phyloP scores from a whole-genome alignment of 331 rosid genomes.

The Phaseolus coccineus region DNA sequence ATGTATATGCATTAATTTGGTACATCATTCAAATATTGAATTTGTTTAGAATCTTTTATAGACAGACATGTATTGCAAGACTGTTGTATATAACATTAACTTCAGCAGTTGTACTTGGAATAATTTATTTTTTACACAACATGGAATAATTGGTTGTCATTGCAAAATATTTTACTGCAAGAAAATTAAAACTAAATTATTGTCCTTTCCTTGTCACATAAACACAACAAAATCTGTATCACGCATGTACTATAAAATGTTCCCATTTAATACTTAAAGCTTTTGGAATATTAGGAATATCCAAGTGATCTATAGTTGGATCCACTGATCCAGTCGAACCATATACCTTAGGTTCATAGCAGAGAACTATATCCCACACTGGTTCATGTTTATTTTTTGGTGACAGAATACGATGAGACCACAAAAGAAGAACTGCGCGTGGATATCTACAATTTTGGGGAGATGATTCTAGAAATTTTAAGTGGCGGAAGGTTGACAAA shows the following conservation, averaged over 20 bases:
- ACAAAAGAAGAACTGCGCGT: conserved; percentile 71
- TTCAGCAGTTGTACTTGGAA: not conserved
- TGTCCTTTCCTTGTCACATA: not conserved
- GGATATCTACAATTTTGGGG: conserved; percentile 81
- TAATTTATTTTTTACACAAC: too few species aligned
- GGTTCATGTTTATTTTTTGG: conserved; percentile 30
- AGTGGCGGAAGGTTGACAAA: conserved; percentile 64
- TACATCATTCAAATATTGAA: not conserved
- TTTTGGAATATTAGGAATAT: not conserved
- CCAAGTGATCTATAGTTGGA: not conserved
- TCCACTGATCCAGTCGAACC: not conserved
- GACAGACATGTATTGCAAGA: not conserved
- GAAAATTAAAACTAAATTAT: not conserved
- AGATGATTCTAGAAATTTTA: conserved; percentile 70
- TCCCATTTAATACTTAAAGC: not conserved
- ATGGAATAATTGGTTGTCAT: not conserved
- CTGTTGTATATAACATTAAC: not conserved
- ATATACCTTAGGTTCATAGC: not conserved
- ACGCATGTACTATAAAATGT: not conserved
- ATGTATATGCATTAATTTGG: not conserved
- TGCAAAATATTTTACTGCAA: not conserved
- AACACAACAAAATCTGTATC: not conserved
- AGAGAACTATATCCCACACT: conserved; percentile 4
- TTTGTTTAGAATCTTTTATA: not conserved
- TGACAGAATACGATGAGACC: conserved; percentile 61